Conservation (phyloP, 495 filamentous ascomycete genomes). For the Venustampulla echinocandica region DNA sequence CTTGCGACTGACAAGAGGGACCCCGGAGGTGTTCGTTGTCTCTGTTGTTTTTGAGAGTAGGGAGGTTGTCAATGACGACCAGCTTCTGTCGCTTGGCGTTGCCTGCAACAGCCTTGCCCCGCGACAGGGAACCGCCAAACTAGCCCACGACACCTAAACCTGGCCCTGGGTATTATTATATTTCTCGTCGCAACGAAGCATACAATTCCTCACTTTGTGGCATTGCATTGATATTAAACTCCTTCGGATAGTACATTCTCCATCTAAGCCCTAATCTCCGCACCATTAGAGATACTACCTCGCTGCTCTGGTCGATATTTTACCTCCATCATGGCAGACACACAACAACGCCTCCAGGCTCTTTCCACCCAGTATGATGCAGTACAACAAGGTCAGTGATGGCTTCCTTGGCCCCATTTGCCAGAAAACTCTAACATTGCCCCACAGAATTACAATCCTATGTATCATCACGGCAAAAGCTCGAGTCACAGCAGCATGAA, state of each 20-base stretch:
- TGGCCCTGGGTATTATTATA: no score
- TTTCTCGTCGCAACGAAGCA: no score
- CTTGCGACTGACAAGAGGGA: no score
- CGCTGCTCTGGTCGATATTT: no score
- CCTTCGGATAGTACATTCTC: no score
- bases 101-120: constrained; percentile 22
- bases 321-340: constrained; percentile 39
- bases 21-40: no score
- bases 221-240: no score
- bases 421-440: not conserved
- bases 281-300: no score
- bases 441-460: constrained; percentile 64
- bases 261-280: no score
- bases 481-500: constrained; percentile 90
- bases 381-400: constrained; percentile 74
- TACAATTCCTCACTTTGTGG: no score
- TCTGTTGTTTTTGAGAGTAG: constrained; percentile 15
- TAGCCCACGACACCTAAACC: not conserved
- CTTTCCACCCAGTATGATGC: constrained; percentile 83
- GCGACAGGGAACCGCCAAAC: constrained; percentile 15
- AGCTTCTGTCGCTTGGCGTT: constrained; percentile 18
- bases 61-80: constrained; percentile 16
- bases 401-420: no score
- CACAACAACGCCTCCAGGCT: constrained; percentile 56
- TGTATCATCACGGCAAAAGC: constrained; percentile 77